Percentiles rank a stretch among this genome's conserved stretches.
phyloP scores from a whole-genome alignment of 331 rosid species.

The Prunus yedoensis region DNA sequence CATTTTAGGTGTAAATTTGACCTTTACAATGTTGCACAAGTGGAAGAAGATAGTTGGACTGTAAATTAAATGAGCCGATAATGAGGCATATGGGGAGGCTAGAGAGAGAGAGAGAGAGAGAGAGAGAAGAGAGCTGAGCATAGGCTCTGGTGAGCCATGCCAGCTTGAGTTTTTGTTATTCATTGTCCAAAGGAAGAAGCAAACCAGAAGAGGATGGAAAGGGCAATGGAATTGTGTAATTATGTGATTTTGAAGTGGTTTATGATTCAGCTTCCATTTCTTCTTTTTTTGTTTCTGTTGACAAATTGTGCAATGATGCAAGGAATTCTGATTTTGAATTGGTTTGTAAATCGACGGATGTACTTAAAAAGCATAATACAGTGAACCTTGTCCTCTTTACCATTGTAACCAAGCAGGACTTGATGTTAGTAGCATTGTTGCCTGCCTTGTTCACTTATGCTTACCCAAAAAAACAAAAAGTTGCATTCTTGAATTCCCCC shows the following conservation, averaged over 20 bases:
- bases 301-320: slow-evolving; percentile 2
- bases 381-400: too few relatives aligned
- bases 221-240: neutral
- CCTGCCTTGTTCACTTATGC: too few relatives aligned
- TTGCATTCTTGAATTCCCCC: too few relatives aligned
- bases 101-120: neutral
- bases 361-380: too few relatives aligned
- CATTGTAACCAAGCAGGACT: too few relatives aligned
- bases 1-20: slow-evolving; percentile 22
- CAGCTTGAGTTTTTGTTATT: neutral
- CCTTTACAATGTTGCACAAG: neutral
- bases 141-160: too few relatives aligned
- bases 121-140: too few relatives aligned
- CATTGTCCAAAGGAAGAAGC: neutral
- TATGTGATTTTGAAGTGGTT: neutral
- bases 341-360: slow-evolving; percentile 10
- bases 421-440: too few relatives aligned
- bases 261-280: neutral
- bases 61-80: slow-evolving; percentile 21
- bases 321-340: neutral
- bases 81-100: neutral
- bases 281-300: neutral
- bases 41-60: slow-evolving; percentile 1
- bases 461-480: too few relatives aligned
- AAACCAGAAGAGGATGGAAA: neutral